Conservation (phyloP, 2,329 filamentous ascomycete species). For the Beauveria asiatica region DNA sequence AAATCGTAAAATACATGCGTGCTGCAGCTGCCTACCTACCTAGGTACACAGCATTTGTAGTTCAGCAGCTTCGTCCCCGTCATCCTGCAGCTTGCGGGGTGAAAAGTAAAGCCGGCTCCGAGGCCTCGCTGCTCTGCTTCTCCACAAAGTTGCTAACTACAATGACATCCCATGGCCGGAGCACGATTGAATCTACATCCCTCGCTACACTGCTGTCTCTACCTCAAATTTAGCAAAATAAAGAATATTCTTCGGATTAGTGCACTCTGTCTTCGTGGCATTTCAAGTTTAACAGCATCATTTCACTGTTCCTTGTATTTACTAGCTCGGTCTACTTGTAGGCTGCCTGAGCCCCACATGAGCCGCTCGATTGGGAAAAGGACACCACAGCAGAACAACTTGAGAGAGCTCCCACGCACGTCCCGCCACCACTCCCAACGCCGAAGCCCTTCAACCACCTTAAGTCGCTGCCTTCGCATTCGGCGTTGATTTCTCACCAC, state of each 20-base stretch:
- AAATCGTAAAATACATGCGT: too few relatives aligned
- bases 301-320: too few relatives aligned
- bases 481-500: slow-evolving; percentile 2
- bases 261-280: too few relatives aligned
- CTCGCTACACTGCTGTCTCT: too few relatives aligned
- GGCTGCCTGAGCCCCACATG: slow-evolving; percentile 2
- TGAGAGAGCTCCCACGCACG: slow-evolving; percentile 8
- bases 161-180: neutral
- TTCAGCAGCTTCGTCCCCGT: neutral
- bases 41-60: neutral
- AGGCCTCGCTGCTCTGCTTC: neutral
- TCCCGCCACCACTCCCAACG: slow-evolving; percentile 9
- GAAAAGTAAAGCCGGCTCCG: slow-evolving; percentile 10
- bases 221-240: neutral
- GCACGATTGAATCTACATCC: too few relatives aligned
- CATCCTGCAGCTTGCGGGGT: neutral
- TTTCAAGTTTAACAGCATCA: too few relatives aligned
- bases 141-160: neutral
- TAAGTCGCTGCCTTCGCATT: slow-evolving; percentile 9
- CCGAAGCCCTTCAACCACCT: slow-evolving; percentile 1
- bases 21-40: too few relatives aligned
- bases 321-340: neutral
- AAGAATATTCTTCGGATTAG: too few relatives aligned
- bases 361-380: slow-evolving; percentile 10
- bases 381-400: slow-evolving; percentile 11